Evolutionary conservation across 2,329 filamentous ascomycete genomes (phyloP), one percentile per base, ranked within the genome.

Genomic region (Fusarium sp.): DNA sequence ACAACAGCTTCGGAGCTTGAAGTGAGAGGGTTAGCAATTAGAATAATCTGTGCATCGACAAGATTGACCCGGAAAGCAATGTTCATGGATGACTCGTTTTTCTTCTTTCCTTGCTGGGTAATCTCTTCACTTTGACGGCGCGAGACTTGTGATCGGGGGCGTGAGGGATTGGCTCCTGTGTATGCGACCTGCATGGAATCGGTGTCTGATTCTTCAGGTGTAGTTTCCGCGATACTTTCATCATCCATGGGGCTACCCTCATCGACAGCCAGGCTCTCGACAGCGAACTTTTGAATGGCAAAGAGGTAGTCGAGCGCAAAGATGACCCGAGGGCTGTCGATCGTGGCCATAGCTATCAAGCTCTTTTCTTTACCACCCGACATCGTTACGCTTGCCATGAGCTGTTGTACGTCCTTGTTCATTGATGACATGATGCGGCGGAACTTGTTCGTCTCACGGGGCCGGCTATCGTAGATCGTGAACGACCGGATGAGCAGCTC

Each of bases 401-500:
- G 93, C 69, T 99, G 96, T 74, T 98, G 93, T 41, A 95, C 93
- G 52, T 93, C 90, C 67, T 93, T 94, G 75, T 97, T 98, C 71
- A 93, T 93, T 51, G 96, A 88, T 2, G 93, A 93, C 95, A 99
- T 98, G 77, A 99, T 97, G 74, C 94, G 96, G 46, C 93, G 88
- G 82, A 96, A 99, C 72, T 96, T 97, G 79, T 97, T 99, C 6
- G 89, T 91, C 68, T 96, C 93, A 49, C 87, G 85, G 5, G 87
- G 88, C n/a, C 96, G 88, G 62, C 90, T 97, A 73, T 99, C 95
- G 52, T 91, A 86, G 64, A 98, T 97, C 0, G 93, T 97, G 74
- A 99, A 97, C 0, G 94, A 95, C 57, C 95, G 90, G 14, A 99
- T 93, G 32, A 97, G 83, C 7, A 99, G 84, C 72, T 99, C 96